phyloP scores from a whole-genome alignment of 805 yeast genomes.

The Sungouiozyma intestinalis region DNA sequence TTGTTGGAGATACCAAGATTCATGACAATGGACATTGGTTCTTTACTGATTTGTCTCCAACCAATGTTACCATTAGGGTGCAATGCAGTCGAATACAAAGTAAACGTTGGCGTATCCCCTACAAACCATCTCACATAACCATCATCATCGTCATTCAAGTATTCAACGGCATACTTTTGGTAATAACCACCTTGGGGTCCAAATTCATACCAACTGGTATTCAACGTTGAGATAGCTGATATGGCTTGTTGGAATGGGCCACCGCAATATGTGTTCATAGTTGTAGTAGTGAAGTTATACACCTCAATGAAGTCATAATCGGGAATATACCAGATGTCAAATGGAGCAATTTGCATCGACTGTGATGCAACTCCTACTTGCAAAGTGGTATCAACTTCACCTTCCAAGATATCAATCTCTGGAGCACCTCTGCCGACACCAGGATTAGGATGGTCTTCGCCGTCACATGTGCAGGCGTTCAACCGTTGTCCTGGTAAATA shows the following conservation, averaged over 20 bases:
- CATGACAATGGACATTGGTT: constrained; percentile 84
- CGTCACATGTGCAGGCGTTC: constrained; percentile 67
- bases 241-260: constrained; percentile 93
- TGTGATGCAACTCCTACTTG: constrained; percentile 76
- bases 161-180: constrained; percentile 75
- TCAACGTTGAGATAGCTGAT: constrained; percentile 70
- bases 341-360: constrained; percentile 86
- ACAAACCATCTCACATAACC: constrained; percentile 86
- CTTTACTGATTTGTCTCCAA: constrained; percentile 72
- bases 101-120: constrained; percentile 69
- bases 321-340: constrained; percentile 89
- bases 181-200: constrained; percentile 43
- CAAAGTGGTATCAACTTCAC: constrained; percentile 49
- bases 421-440: constrained; percentile 94
- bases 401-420: constrained; percentile 88
- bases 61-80: constrained; percentile 88
- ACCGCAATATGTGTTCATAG: constrained; percentile 87
- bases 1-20: constrained; percentile 84
- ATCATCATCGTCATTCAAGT: constrained; percentile 50
- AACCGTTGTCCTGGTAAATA: constrained; percentile 78
- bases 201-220: constrained; percentile 70
- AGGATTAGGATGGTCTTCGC: constrained; percentile 76
- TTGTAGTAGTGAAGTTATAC: constrained; percentile 54
- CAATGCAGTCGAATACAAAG: constrained; percentile 61
- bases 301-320: constrained; percentile 74